Base-by-base conservation (phyloP, 345 rosid species). In the Chamaenerion angustifolium region DNA sequence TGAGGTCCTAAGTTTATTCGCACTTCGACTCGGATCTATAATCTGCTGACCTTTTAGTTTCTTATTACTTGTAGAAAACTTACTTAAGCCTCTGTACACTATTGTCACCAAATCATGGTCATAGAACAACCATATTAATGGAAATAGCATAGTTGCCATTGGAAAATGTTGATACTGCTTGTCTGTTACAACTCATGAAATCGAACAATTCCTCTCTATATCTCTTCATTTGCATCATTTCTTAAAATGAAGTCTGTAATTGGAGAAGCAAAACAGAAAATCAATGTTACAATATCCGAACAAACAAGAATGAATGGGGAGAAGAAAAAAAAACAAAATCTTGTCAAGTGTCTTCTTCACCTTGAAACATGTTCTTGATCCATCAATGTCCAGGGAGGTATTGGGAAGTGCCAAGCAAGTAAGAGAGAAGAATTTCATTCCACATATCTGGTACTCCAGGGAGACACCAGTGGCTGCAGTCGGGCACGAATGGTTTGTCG, bases 391-490 rank as follows among this genome's bases (percentile, higher is more conserved):
- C 8, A 25, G 31, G 27, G 56, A 18, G 49, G 44, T 40, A 9
- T 31, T 56, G 45, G 40, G 41, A 48, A 14, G 25, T 45, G 19
- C 8, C 8, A 17, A 51, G 68, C 56, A 41, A 83, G 61, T 70
- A 71, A 16, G 77, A 73, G 59, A 84, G 80, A 23, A 88, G 65
- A 48, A 88, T 73, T 56, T 88, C 88, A 53, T 84, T 88, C 97
- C 97, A 88, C 27, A 64, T 57, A 75, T 88, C 92, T 51, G 97
- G 92, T 40, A 84, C 78, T 57, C 96, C 94, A 14, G 96, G 96
- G 45, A 88, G 62, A 67, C 96, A 88, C 96, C 96, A 88, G 66
- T 84, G 96, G 73, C 88, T 84, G 76, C 96, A 88, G 63, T 88
- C 96, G 21, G 92, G 76, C 51, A 71, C 55, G 42, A 65, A 46